phyloP scores from a whole-genome alignment of 768 basidiomycete genomes.

The Daedaleopsis sinensis region DNA sequence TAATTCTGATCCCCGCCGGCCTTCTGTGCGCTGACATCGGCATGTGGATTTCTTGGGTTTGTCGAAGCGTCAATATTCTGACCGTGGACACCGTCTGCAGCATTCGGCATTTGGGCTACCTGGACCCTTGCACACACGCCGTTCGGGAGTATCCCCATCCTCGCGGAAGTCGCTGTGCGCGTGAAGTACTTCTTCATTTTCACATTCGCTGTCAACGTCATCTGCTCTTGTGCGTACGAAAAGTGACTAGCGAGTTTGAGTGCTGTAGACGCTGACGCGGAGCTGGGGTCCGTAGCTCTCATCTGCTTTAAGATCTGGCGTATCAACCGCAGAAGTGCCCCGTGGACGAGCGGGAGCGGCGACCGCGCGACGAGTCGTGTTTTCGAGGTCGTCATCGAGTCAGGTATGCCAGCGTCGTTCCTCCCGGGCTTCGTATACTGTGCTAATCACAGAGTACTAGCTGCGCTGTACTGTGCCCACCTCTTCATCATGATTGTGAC shows the following conservation, averaged over 20 bases:
- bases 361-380: neutral
- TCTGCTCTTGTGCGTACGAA: slow-evolving; percentile 1
- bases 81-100: neutral
- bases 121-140: slow-evolving; percentile 3
- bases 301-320: slow-evolving; percentile 9
- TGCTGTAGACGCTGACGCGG: too few species aligned
- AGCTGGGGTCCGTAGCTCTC: neutral
- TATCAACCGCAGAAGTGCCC: neutral
- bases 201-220: slow-evolving; percentile 5
- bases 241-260: neutral
- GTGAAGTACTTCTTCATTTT: slow-evolving; percentile 4
- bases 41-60: neutral
- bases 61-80: too few species aligned
- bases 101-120: slow-evolving; percentile 8
- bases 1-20: neutral
- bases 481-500: slow-evolving; percentile 2
- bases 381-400: slow-evolving; percentile 6
- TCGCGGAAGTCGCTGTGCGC: slow-evolving; percentile 5
- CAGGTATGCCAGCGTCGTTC: neutral
- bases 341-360: neutral
- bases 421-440: neutral
- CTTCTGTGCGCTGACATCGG: slow-evolving; percentile 3
- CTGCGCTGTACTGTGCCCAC: slow-evolving; percentile 5
- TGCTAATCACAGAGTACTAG: neutral
- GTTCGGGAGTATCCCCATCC: neutral